Base-by-base conservation (phyloP, 2,329 filamentous ascomycete species). In the Penicillium thymicola region DNA sequence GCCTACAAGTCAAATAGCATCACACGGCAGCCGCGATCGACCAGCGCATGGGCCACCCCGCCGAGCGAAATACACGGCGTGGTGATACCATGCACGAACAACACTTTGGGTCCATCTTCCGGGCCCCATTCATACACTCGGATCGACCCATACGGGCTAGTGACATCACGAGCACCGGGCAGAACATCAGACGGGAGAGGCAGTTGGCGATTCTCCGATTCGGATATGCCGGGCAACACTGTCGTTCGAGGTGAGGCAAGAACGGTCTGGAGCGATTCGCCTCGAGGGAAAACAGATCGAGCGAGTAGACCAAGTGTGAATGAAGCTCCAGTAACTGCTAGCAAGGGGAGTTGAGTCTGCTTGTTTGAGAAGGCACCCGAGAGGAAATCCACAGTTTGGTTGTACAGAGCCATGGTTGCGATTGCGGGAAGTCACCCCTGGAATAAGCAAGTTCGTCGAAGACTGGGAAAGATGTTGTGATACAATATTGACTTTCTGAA, bases 111-210 rank as follows among this genome's bases (percentile, higher is more conserved):
- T 1, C 89, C 90, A 36, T 81, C 76, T 57, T 85, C 81, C 0
- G 89, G 88, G 0, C 91, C 91, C 82, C 87, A 94, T 77, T 95
- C 91, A 69, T 91, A 93, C 3, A 90, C 86, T 44, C 87, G 79
- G 59, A 90, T 83, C 5, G 77, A 83, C 16, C 90, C 90, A 68
- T 90, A 92, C 2, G 76, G 76, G 8, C 68, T 74, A 4, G 66
- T 61, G 16, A 94, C 85, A 69, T 91, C 84, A 56, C 89, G 81
- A 0, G 78, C 83, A 7, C 89, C 73, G 5, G 73, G 73, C 6
- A 92, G 80, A 16, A 82, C 81, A 71, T 90, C 82, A 3, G 85
- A 85, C 1, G 89, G 89, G 70, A 94, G 91, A 2, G 85, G 82
- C 7, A 81, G 70, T 23, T 67, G 65, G 37, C 70, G 67, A 44